A percentile compares a stretch with the other conserved stretches of the same genome.
Conservation (phyloP, 352 stramenopile species). For the Thalassiosira livingstoniorum region DNA sequence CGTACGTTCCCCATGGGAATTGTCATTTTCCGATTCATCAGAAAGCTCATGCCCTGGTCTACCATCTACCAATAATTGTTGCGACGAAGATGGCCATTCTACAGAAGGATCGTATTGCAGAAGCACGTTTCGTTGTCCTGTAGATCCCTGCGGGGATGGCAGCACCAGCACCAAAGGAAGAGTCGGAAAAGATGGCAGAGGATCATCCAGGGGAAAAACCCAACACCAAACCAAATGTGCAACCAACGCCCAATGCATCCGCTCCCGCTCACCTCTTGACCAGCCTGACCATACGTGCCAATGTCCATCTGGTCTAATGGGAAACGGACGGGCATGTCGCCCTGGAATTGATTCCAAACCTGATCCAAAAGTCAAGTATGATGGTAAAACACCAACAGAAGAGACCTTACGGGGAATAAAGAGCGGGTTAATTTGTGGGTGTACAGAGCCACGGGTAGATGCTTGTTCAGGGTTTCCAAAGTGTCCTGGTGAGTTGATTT, state of each 20-base stretch:
- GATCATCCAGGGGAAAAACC: background rate
- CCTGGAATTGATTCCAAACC: conserved; percentile 40
- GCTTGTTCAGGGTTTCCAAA: conserved; percentile 79
- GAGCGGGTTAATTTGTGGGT: conserved; percentile 80
- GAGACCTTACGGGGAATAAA: conserved; percentile 59
- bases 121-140: conserved; percentile 69
- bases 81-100: conserved; percentile 55
- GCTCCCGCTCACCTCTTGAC: conserved; percentile 43
- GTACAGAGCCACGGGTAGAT: conserved; percentile 79
- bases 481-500: conserved; percentile 63
- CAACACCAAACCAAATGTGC: conserved; percentile 49
- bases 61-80: conserved; percentile 70
- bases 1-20: conserved; percentile 67
- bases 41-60: conserved; percentile 60
- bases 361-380: conserved; percentile 77
- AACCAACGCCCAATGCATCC: conserved; percentile 61
- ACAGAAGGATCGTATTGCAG: conserved; percentile 64
- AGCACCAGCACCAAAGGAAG: background rate
- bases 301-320: conserved; percentile 74
- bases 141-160: conserved; percentile 53
- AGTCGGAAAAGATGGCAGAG: background rate
- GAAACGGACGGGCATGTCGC: conserved; percentile 73
- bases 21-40: conserved; percentile 54
- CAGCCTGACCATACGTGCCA: conserved; percentile 65
- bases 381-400: conserved; percentile 78